Conservation (phyloP, 192 early-diverging fungal species). For the Paraglomus occultum region DNA sequence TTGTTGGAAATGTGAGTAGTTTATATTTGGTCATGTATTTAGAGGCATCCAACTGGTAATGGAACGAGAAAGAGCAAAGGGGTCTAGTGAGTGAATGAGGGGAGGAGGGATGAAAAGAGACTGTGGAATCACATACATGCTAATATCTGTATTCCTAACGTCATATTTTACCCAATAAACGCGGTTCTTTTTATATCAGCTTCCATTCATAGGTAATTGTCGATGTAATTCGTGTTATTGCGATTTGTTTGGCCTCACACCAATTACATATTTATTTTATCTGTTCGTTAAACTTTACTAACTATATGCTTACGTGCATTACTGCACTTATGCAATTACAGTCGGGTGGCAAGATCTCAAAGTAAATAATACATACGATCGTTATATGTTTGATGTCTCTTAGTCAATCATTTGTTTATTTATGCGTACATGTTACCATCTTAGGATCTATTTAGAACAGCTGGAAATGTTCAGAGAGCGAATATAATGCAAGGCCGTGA, state of each 20-base stretch:
- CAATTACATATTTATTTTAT: no score
- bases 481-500: conserved; percentile 50
- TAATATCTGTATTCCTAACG: no score
- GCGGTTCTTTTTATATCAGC: neutral
- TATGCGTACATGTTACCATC: neutral
- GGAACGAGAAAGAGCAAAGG: no score
- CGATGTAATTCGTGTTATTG: no score
- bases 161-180: no score
- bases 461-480: conserved; percentile 56
- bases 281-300: no score
- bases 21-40: neutral
- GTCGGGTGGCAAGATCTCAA: conserved; percentile 32
- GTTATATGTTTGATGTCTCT: no score
- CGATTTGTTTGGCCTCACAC: no score
- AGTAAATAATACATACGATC: conserved; percentile 8
- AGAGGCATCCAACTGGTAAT: neutral
- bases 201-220: conserved; percentile 27
- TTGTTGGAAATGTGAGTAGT: conserved; percentile 66
- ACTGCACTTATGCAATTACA: neutral
- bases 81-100: no score
- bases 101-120: no score
- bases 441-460: conserved; percentile 53
- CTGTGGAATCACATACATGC: no score
- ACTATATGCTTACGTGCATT: neutral
- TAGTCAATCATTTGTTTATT: no score